These are phyloP conservation scores for Mucor irregularis DNA, from an alignment of 371 early-diverging fungal genomes.

Conservation along the genomic window DNA sequence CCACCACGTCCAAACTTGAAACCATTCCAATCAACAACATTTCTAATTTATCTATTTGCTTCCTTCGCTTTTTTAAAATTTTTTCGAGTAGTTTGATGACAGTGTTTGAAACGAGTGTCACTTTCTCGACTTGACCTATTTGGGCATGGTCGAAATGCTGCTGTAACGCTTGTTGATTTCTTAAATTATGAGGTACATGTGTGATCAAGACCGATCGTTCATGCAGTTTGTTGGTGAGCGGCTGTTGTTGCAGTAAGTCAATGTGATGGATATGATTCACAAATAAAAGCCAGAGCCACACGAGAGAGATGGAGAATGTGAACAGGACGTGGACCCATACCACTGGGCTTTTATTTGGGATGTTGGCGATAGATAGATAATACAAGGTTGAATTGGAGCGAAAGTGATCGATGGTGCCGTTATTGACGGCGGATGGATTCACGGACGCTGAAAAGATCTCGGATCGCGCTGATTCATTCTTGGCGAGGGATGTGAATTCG, in stretches of 20 bases:
- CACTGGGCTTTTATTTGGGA: constrained; percentile 27
- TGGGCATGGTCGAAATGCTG: constrained; percentile 38
- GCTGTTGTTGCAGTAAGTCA: constrained; percentile 28
- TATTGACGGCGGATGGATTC: neutral
- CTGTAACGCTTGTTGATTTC: constrained; percentile 35
- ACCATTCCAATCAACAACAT: constrained; percentile 27
- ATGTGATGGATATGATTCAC: constrained; percentile 50
- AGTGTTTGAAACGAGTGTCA: constrained; percentile 35
- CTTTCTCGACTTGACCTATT: constrained; percentile 40
- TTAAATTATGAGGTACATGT: constrained; percentile 36
- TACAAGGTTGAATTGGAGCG: constrained; percentile 42
- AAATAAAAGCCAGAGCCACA: constrained; percentile 53
- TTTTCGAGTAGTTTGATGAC: constrained; percentile 17
- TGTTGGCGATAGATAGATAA: constrained; percentile 45
- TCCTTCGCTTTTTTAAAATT: constrained; percentile 17
- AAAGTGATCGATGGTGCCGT: constrained; percentile 22
- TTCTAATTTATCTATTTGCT: constrained; percentile 31
- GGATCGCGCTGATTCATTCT: constrained; percentile 9
- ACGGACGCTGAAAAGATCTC: neutral
- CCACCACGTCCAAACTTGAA: neutral
- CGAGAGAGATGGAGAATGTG: constrained; percentile 30
- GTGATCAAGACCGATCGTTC: constrained; percentile 33
- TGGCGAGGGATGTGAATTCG: constrained; percentile 6
- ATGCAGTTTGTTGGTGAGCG: neutral
- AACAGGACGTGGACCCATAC: constrained; percentile 51